Percentiles rank a stretch among this genome's conserved stretches.
These are phyloP conservation scores for Sclerotinia glacialis DNA, from an alignment of 2,329 filamentous ascomycete species.

Conservation along the genomic window DNA sequence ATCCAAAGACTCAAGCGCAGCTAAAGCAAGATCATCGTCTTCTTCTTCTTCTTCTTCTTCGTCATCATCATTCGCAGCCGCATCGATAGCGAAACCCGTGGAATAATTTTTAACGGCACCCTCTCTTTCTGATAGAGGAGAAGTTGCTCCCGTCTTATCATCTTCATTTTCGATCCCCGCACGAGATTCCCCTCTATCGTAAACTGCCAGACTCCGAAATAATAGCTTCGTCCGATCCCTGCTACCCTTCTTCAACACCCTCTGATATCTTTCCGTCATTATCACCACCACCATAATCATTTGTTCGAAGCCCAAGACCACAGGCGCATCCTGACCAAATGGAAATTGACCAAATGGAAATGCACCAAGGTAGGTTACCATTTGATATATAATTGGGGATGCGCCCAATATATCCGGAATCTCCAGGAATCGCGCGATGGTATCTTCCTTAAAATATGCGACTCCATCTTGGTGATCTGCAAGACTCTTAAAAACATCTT, in stretches of 20 bases:
- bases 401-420: conserved; percentile 67
- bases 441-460: conserved; percentile 67
- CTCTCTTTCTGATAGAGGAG: not conserved
- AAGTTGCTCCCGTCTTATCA: not conserved
- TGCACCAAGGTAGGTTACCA: conserved; percentile 67
- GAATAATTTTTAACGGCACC: conserved; percentile 31
- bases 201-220: conserved; percentile 69
- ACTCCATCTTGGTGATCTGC: conserved; percentile 62
- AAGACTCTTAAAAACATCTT: conserved; percentile 68
- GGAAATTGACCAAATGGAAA: conserved; percentile 77
- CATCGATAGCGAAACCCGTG: conserved; percentile 45
- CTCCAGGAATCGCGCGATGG: conserved; percentile 68
- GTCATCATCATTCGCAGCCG: conserved; percentile 45
- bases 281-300: conserved; percentile 71
- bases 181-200: conserved; percentile 54
- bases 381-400: conserved; percentile 68
- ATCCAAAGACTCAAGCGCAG: conserved; percentile 66
- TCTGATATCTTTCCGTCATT: conserved; percentile 66
- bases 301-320: conserved; percentile 65
- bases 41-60: conserved; percentile 44
- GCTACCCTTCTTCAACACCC: conserved; percentile 58
- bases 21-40: conserved; percentile 63
- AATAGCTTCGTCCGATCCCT: conserved; percentile 61
- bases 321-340: conserved; percentile 67
- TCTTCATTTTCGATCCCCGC: conserved; percentile 24